phyloP scores from a whole-genome alignment of 2,329 filamentous ascomycete species.

The Sphaerulina musiva region DNA sequence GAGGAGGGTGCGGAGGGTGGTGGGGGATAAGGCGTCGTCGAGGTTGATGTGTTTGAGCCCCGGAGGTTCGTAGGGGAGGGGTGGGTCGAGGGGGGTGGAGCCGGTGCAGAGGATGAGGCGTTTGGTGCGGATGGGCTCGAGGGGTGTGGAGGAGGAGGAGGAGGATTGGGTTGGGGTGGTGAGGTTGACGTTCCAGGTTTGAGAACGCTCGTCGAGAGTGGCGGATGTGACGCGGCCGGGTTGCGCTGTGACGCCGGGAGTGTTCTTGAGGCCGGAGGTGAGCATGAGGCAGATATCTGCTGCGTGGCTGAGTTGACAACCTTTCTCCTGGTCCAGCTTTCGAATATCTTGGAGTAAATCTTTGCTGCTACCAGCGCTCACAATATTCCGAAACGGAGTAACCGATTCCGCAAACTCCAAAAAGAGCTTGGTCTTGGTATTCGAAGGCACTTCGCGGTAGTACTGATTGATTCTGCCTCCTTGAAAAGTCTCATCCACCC shows the following conservation, averaged over 20 bases:
- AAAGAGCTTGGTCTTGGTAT: constrained; percentile 57
- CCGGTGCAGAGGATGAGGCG: constrained; percentile 55
- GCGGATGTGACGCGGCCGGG: constrained; percentile 38
- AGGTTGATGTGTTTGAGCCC: constrained; percentile 45
- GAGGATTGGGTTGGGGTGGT: constrained; percentile 24
- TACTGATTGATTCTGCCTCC: constrained; percentile 39
- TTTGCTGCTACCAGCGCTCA: constrained; percentile 36
- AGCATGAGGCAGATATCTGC: constrained; percentile 50
- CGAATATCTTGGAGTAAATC: constrained; percentile 52
- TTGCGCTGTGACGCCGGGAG: constrained; percentile 38
- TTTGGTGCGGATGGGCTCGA: constrained; percentile 34
- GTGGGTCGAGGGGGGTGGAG: constrained; percentile 44
- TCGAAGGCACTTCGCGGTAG: constrained; percentile 58
- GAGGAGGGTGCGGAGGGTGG: constrained; percentile 41
- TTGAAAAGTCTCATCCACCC: constrained; percentile 54
- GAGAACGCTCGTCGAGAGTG: constrained; percentile 35
- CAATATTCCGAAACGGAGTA: constrained; percentile 48
- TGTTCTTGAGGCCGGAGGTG: constrained; percentile 41
- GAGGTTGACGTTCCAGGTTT: constrained; percentile 36
- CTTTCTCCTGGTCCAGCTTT: constrained; percentile 50
- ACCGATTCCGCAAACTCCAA: constrained; percentile 51
- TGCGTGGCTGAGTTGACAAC: constrained; percentile 52
- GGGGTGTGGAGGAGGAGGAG: constrained; percentile 7
- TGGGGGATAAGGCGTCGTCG: constrained; percentile 52
- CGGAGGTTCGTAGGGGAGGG: constrained; percentile 39